phyloP scores from a whole-genome alignment of 2,329 filamentous ascomycete genomes.

The Talaromyces atroroseus region DNA sequence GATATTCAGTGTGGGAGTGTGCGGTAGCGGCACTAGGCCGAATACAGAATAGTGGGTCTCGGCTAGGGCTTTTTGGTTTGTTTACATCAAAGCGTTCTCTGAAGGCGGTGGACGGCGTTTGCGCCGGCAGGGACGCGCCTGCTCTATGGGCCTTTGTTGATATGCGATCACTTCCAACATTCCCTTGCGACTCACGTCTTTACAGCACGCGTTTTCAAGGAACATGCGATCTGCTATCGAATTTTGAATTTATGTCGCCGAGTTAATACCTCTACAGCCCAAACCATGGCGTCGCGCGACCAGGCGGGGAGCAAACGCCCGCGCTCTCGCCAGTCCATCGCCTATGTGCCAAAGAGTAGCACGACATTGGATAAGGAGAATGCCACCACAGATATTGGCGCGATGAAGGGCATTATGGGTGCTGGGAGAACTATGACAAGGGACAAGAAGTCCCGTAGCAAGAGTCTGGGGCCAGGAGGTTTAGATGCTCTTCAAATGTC shows the following conservation, averaged over 20 bases:
- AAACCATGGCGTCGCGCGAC: conserved; percentile 31
- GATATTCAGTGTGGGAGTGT: conserved; percentile 36
- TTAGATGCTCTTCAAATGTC: conserved; percentile 73
- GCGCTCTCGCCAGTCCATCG: conserved; percentile 65
- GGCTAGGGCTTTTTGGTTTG: conserved; percentile 41
- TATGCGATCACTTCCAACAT: neutral
- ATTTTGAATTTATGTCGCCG: neutral
- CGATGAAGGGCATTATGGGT: conserved; percentile 27
- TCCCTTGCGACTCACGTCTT: neutral
- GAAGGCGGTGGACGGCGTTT: conserved; percentile 1
- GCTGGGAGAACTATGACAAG: conserved; percentile 34
- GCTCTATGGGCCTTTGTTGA: neutral
- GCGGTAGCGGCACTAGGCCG: conserved; percentile 27
- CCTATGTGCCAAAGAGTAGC: conserved; percentile 50
- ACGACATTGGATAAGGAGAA: conserved; percentile 67
- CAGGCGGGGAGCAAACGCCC: conserved; percentile 28
- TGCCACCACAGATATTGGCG: conserved; percentile 61
- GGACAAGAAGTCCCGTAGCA: conserved; percentile 73
- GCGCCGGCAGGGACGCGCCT: neutral
- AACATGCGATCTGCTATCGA: neutral
- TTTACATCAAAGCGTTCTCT: conserved; percentile 29
- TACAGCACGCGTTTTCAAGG: neutral
- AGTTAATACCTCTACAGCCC: neutral
- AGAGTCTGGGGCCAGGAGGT: conserved; percentile 90
- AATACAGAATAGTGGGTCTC: conserved; percentile 26